Conservation (phyloP, 352 stramenopile species). For the Globisporangium ultimum region DNA sequence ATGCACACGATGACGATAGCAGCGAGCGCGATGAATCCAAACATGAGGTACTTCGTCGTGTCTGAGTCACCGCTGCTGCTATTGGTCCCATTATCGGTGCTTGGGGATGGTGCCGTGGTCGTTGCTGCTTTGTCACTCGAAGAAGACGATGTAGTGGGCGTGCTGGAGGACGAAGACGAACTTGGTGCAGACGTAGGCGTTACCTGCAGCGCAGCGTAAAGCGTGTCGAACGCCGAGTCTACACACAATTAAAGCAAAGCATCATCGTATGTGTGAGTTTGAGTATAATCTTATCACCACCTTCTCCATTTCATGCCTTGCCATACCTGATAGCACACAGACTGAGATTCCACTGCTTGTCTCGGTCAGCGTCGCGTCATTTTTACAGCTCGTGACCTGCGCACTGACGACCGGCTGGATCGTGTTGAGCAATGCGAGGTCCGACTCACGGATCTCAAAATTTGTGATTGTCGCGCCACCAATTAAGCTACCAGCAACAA, state of each 20-base stretch:
- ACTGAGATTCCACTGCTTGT: neutral
- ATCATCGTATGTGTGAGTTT: no score
- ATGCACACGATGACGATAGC: constrained; percentile 15
- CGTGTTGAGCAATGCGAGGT: neutral
- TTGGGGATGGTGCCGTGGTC: constrained; percentile 30
- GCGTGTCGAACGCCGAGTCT: neutral
- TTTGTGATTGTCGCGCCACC: neutral
- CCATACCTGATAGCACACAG: neutral
- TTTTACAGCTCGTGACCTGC: neutral
- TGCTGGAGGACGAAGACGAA: neutral
- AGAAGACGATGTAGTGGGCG: neutral
- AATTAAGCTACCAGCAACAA: neutral
- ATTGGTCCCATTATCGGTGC: neutral
- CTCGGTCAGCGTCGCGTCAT: neutral
- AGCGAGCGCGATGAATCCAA: constrained; percentile 20
- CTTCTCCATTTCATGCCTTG: no score
- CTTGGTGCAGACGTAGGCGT: no score
- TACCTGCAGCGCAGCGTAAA: neutral
- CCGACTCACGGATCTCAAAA: neutral
- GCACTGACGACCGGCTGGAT: neutral
- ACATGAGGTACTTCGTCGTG: constrained; percentile 13
- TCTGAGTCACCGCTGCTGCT: constrained; percentile 1
- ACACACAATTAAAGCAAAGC: no score
- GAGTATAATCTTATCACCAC: no score
- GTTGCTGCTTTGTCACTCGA: neutral